Base-by-base conservation (phyloP, 306 rosid genomes). In the Trifolium dubium region DNA sequence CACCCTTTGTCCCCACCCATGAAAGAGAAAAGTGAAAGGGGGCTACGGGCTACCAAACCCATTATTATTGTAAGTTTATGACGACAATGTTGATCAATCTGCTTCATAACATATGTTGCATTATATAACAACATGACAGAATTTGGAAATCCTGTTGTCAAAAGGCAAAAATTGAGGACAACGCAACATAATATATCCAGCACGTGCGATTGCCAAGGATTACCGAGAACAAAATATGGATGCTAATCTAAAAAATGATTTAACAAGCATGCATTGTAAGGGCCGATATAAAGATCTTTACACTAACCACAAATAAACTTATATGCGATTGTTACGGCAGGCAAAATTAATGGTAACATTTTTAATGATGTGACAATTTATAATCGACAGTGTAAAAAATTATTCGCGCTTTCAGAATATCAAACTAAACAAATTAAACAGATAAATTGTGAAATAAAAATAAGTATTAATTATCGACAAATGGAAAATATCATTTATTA, bases 21-120 rank as follows among this genome's bases (percentile, higher is more conserved):
- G 70, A 30, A 70, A 44, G 15, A 64, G 77, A n/a, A 34, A 75
- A 72, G 49, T 55, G 8, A 19, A 39, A 9, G 34, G 44, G 29
- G 14, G 7, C 15, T 29, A 76, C 53, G 29, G 14, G 7, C 15
- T 29, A 76, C 53, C 61, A 79, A n/a, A 76, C 49, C 58, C 19
- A 32, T 11, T 53, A 72, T 12, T 59, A 69, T 34, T 34, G 37
- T 43, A 43, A 43, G 34, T 66, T 12, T 29, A 43, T 47, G 75
- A 72, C 30, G 53, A 19, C 29, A 19, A 61, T 49, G 73, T 78
- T 31, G 61, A 47, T 56, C 53, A 49, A 29, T 15, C 34, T 32
- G 69, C 34, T 47, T 19, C 28, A 61, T 64, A 69, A 39, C 50
- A 41, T 53, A 18, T 7, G 49, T 31, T 69, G 59, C 74, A 69